Conservation (phyloP, 2,329 filamentous ascomycete species). For the Zasmidium cellare region DNA sequence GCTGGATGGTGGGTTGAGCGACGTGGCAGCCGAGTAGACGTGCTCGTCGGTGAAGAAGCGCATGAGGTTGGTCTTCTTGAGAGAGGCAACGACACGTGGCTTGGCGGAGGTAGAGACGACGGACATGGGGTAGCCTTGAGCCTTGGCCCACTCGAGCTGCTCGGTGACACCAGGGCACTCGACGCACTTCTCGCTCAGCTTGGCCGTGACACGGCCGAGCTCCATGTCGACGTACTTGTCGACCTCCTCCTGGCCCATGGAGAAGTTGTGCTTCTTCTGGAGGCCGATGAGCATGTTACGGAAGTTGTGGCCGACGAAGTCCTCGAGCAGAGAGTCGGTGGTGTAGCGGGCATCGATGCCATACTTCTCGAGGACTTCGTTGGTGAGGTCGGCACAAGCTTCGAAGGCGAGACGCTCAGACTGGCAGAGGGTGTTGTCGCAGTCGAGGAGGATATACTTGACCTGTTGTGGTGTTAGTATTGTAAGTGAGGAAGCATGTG, state of each 20-base stretch:
- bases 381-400: conserved; percentile 85
- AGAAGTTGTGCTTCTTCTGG: conserved; percentile 73
- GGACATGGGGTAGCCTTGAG: conserved; percentile 65
- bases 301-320: conserved; percentile 95
- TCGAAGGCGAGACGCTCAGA: conserved; percentile 90
- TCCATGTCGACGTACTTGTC: conserved; percentile 74
- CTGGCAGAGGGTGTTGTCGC: conserved; percentile 88
- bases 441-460: conserved; percentile 56
- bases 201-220: conserved; percentile 80
- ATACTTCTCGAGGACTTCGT: conserved; percentile 73
- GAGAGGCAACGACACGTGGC: conserved; percentile 72
- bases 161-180: conserved; percentile 57
- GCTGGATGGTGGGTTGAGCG: conserved; percentile 74
- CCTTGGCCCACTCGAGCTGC: conserved; percentile 59
- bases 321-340: conserved; percentile 72
- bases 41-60: conserved; percentile 75
- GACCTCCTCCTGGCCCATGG: conserved; percentile 66
- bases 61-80: conserved; percentile 76
- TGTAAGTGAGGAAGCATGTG: conserved; percentile 6
- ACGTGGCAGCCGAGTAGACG: conserved; percentile 81
- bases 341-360: conserved; percentile 70
- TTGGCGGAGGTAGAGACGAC: conserved; percentile 82
- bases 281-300: conserved; percentile 83
- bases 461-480: conserved; percentile 28
- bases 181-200: conserved; percentile 54